Conservation (phyloP, 1,284 basidiomycete genomes). For the Phenoliferia sp. region DNA sequence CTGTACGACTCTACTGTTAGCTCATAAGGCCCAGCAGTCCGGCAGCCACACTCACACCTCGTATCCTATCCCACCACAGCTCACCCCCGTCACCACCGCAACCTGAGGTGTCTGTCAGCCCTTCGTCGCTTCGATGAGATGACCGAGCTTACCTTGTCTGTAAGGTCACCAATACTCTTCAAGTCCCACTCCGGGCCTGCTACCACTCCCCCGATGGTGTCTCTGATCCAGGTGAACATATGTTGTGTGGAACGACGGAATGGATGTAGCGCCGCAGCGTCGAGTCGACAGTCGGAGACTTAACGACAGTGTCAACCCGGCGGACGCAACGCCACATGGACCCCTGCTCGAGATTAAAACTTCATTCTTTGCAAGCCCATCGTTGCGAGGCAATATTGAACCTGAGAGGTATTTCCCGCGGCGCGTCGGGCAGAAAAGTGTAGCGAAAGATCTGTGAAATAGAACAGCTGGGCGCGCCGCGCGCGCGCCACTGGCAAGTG, state of each 20-base stretch:
- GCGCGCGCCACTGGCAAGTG: no score
- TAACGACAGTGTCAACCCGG: no score
- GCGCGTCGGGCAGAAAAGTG: no score
- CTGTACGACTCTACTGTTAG: not conserved
- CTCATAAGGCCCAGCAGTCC: not conserved
- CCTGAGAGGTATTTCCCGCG: no score
- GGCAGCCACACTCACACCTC: not conserved
- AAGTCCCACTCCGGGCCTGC: not conserved
- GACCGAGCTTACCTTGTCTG: not conserved
- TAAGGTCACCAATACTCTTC: not conserved
- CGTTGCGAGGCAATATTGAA: no score
- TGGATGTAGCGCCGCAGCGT: not conserved
- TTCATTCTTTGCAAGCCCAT: no score
- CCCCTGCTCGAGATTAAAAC: no score
- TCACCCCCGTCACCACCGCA: not conserved
- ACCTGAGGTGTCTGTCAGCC: not conserved
- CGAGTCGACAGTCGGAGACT: no score
- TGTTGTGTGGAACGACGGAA: not conserved
- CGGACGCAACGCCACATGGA: no score
- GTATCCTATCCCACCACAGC: not conserved
- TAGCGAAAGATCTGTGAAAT: no score
- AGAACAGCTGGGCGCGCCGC: no score
- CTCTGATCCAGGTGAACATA: not conserved
- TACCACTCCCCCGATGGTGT: not conserved
- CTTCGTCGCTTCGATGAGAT: not conserved